These are phyloP conservation scores for Colletotrichum orchidophilum DNA, from an alignment of 2,329 filamentous ascomycete genomes.

Conservation along the genomic window DNA sequence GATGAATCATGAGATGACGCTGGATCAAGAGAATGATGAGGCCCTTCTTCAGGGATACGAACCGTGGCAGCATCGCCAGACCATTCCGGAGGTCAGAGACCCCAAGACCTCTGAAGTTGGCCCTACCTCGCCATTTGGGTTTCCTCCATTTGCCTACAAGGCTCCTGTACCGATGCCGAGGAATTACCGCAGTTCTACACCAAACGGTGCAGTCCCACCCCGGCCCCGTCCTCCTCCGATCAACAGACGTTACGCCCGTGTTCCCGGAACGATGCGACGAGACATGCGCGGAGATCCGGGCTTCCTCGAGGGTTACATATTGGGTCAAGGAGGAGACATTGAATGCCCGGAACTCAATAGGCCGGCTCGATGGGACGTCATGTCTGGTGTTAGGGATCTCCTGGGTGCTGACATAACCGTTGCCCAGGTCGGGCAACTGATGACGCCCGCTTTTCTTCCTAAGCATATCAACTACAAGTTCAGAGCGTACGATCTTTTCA, in stretches of 20 bases:
- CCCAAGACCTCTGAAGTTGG: neutral
- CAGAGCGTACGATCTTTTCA: slow-evolving; percentile 7
- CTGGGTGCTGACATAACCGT: slow-evolving; percentile 22
- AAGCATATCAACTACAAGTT: slow-evolving; percentile 32
- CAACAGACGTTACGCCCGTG: slow-evolving; percentile 8
- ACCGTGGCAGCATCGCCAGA: slow-evolving; percentile 16
- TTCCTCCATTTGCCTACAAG: neutral
- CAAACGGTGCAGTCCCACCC: neutral
- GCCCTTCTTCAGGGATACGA: neutral
- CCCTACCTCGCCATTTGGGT: neutral
- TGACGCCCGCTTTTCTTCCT: neutral
- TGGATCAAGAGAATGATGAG: slow-evolving; percentile 6
- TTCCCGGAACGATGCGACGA: slow-evolving; percentile 20
- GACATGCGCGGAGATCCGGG: neutral
- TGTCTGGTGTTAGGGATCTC: slow-evolving; percentile 33
- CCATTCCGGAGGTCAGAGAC: neutral
- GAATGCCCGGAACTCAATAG: neutral
- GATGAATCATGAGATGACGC: neutral
- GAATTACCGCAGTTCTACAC: neutral
- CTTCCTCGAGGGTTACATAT: slow-evolving; percentile 4
- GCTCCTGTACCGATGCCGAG: slow-evolving; percentile 6
- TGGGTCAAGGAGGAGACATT: neutral
- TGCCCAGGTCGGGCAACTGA: slow-evolving; percentile 23
- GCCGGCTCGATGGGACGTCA: slow-evolving; percentile 23
- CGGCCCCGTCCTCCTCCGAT: slow-evolving; percentile 22